Percentiles rank a stretch among this genome's conserved stretches.
These are phyloP conservation scores for Linum lewisii DNA, from an alignment of 345 rosid genomes.

Conservation along the genomic window DNA sequence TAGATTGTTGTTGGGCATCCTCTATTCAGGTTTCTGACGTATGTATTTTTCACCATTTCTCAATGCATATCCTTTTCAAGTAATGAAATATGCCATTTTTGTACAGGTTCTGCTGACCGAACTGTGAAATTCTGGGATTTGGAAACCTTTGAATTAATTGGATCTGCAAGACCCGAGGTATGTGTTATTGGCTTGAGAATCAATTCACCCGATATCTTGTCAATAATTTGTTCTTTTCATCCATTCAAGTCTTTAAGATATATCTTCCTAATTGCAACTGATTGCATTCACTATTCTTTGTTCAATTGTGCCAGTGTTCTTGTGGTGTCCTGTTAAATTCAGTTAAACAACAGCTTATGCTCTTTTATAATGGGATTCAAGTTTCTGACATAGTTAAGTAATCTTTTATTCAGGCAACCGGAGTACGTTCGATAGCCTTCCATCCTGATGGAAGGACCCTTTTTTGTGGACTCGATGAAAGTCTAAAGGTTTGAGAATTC, in stretches of 20 bases:
- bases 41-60: not conserved
- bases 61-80: not conserved
- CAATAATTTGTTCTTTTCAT: not conserved
- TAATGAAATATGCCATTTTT: not conserved
- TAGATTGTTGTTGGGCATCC: too few species aligned
- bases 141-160: constrained; percentile 95
- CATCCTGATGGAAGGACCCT: constrained; percentile 92
- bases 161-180: constrained; percentile 94
- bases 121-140: constrained; percentile 99
- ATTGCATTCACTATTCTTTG: not conserved
- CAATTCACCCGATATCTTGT: not conserved
- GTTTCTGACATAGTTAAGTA: constrained; percentile 1
- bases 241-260: not conserved
- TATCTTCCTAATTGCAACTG: not conserved
- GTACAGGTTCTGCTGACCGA: constrained; percentile 87
- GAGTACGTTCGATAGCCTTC: constrained; percentile 60
- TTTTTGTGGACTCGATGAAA: constrained; percentile 79
- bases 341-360: not conserved
- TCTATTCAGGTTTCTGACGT: not conserved
- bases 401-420: constrained; percentile 53
- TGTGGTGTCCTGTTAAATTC: not conserved
- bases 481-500: constrained; percentile 59
- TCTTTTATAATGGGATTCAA: not conserved
- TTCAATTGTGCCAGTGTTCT: not conserved
- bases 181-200: constrained; percentile 8